Evolutionary conservation across 257 asterid species (phyloP), one percentile per base, ranked within the genome.

Genomic region (Coffea canephora): DNA sequence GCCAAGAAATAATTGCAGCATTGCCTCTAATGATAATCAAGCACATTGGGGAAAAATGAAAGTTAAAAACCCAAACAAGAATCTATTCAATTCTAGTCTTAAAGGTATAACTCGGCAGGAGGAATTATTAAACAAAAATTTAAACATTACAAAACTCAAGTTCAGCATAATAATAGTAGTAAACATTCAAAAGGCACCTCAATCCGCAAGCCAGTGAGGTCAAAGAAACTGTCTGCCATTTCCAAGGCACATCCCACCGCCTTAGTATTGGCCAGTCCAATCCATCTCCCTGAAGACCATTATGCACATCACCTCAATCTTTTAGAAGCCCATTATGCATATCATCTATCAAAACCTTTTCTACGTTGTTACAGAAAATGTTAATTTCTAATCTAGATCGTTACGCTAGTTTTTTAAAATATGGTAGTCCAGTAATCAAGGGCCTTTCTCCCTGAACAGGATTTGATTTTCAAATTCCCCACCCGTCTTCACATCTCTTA

Each of bases 241-340:
- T 92, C 99, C 99, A 96, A 8, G 99, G 99, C 83, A 96, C 99
- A 46, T 92, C 97, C 99, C 99, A 96, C 54, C 94, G 85, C 79
- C 87, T 89, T 87, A 94, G 78, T 84, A 96, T 87, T 75, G 88
- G 91, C 97, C 90, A 91, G 27, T 85, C 91, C 55, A 87, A 67
- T 80, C 81, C 86, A 57, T 78, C 73, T 25, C 86, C 92, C 98
- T 96, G 90, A 84, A 83, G 45, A 55, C 66, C 66, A 80, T 27
- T 69, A 27, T 45, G 62, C 68, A 75, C 69, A 59, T 66, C 39
- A 15, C 6, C 59, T 67, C 43, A 39, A 4, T 39, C 4, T 39
- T 39, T 39, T 39, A 39, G 43, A 39, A 39, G 43, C 43, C 43
- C 43, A 39, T 39, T 39, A 39, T 39, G 43, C 5, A 39, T 4